phyloP scores from a whole-genome alignment of 176 grass and related monocot species.

The Bonia amplexicaulis region DNA sequence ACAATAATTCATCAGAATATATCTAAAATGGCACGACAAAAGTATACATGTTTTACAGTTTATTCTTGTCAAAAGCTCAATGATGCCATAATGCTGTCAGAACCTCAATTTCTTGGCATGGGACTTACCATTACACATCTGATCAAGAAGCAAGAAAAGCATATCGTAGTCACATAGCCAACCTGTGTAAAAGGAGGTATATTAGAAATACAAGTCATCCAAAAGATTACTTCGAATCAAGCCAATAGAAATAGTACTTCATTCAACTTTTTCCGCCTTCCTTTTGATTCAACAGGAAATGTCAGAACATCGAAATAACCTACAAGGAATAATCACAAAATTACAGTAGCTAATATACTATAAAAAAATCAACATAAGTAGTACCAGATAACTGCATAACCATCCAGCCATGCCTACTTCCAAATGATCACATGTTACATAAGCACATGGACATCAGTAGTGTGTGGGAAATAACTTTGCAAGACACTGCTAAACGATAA shows the following conservation, averaged over 20 bases:
- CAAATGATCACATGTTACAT: not conserved
- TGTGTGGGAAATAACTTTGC: not conserved
- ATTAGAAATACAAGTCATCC: not conserved
- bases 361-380: not conserved
- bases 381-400: not conserved
- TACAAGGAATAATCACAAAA: constrained; percentile 30
- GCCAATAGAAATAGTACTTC: constrained; percentile 36
- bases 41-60: not conserved
- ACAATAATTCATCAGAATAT: not conserved
- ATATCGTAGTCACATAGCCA: constrained; percentile 67
- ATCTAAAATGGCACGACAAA: not conserved
- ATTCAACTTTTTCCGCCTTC: constrained; percentile 55
- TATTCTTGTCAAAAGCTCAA: not conserved
- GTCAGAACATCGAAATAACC: constrained; percentile 65
- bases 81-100: not conserved
- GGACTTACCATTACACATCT: constrained; percentile 57
- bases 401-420: not conserved
- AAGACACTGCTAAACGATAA: too few relatives aligned
- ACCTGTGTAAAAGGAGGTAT: constrained; percentile 24
- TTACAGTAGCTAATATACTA: not conserved
- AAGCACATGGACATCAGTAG: not conserved
- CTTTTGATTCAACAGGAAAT: constrained; percentile 71
- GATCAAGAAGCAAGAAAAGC: constrained; percentile 53
- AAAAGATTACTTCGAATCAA: not conserved
- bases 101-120: not conserved